Base-by-base conservation (phyloP, 2,329 filamentous ascomycete genomes). In the Sporothrix globosa region DNA sequence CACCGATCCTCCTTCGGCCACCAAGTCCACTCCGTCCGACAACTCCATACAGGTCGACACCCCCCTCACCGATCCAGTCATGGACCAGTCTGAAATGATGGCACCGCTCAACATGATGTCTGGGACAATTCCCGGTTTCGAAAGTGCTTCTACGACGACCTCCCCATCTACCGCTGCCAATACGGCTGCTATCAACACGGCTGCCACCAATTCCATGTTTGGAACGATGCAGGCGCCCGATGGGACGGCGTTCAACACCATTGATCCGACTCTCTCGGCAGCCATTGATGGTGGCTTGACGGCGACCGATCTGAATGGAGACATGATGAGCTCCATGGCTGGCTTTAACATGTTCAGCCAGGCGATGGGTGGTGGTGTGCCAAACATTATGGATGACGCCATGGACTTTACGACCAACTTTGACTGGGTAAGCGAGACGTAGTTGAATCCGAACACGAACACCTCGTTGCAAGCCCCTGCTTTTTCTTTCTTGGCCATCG, bases 381-480 rank as follows among this genome's bases (percentile, higher is more conserved):
- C 41, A 52, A 70, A 54, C 41, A 50, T 72, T n/a, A 48, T 73
- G 66, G 71, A 70, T 63, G 76, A 74, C 48, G 78, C 75, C 72
- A 81, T 84, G 76, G 84, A 85, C 50, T 79, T 87, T 66, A 80
- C 81, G 46, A 78, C 80, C 56, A 86, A 84, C 65, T 86, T 88
- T 76, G 86, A 88, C 78, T 88, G 86, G 86, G 86, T 88, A 81
- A 77, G 85, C 76, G 1, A 39, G 9, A 27, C 21, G 11, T 34
- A 6, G 9, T 34, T 34, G 5, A 34, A 34, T 34, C 34, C 3
- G 6, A 34, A 30, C 30, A 5, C 30, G 30, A 30, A 34, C 5
- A 34, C 6, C 6, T 34, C 9, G 34, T 34, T 34, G n/a, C 1
- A 10, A 17, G 21, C 19, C 4, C 5, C 5, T 21, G 19, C 7